Evolutionary conservation across 2,329 filamentous ascomycete genomes (phyloP), one percentile per base, ranked within the genome.

Genomic region (Chrysosporium keratinophilum): DNA sequence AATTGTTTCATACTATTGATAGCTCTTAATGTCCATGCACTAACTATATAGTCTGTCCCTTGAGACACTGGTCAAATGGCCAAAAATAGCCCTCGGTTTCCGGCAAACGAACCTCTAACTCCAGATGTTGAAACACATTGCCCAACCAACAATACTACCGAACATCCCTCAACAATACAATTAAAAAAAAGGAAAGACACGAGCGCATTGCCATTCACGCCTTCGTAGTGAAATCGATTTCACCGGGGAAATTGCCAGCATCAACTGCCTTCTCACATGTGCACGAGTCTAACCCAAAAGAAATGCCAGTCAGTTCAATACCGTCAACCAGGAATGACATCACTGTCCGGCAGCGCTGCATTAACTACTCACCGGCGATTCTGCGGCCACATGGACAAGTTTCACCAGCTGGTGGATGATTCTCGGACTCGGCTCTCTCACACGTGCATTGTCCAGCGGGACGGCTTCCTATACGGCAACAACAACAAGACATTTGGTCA

Each of bases 221-320:
- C 73, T 79, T 81, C 52, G 84, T 88, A 37, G 89, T 96, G 67
- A 95, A 96, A 71, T 96, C 90, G 48, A 79, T 87, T 80, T 96
- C 90, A 61, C 84, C 72, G 28, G 81, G 78, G 60, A 85, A 80
- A 55, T 77, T 76, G 39, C 79, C 79, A 52, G 81, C 78, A 60
- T 79, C 78, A 47, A 78, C 68, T 15, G 80, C 80, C 69, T 87
- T 90, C 70, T 88, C 84, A 68, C 89, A 95, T n/a, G 85, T 93
- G 73, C 88, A 93, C 20, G 78, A 82, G 65, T 75, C 82, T 83
- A 56, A 42, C 23, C 3, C 53, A 23, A 31, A 45, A 52, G 61
- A 34, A 28, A 45, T 5, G 2, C 12, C 12, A 31, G 14, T 28
- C 9, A 17, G 37, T 48, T n/a, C 34, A 52, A 17, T 7, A 35